Conservation (phyloP, 2,329 filamentous ascomycete genomes). For the Didymella lethalis region DNA sequence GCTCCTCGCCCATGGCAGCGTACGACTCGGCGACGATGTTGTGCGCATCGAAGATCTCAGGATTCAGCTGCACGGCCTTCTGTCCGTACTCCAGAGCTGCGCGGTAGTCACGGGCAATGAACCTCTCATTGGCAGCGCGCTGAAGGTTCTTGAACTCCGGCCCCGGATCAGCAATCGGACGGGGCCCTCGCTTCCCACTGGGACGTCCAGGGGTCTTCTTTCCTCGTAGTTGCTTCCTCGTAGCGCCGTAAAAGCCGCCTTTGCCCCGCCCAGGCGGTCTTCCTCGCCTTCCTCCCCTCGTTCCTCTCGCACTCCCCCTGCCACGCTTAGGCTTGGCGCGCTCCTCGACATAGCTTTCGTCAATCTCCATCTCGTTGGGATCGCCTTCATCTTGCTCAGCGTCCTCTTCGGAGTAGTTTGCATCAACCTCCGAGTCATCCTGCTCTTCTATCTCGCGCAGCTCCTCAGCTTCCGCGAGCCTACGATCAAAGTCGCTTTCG, state of each 20-base stretch:
- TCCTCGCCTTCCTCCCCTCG: constrained; percentile 36
- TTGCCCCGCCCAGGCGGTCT: constrained; percentile 36
- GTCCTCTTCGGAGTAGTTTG: constrained; percentile 49
- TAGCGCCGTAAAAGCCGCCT: constrained; percentile 30
- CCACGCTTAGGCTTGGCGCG: constrained; percentile 28
- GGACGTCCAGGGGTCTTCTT: constrained; percentile 39
- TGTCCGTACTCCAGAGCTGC: constrained; percentile 49
- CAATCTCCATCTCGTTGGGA: constrained; percentile 43
- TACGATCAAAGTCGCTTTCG: constrained; percentile 38
- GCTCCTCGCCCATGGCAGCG: constrained; percentile 62
- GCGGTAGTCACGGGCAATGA: constrained; percentile 68
- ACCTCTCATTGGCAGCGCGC: constrained; percentile 72
- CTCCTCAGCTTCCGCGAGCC: constrained; percentile 40
- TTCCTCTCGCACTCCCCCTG: constrained; percentile 25
- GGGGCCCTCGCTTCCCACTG: constrained; percentile 51
- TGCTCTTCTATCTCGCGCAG: constrained; percentile 38
- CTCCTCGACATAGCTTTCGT: constrained; percentile 40
- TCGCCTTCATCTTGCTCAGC: constrained; percentile 44
- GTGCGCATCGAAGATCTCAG: constrained; percentile 69
- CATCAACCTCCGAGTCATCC: constrained; percentile 45
- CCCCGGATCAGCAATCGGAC: constrained; percentile 71
- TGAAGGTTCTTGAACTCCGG: constrained; percentile 75
- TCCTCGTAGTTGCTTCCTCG: constrained; percentile 29
- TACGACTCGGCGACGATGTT: constrained; percentile 67
- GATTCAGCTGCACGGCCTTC: constrained; percentile 57